Percentiles rank a stretch among this genome's conserved stretches.
Evolutionary conservation across 805 yeast genomes (phyloP).

Genomic region (Hanseniaspora lachancei): DNA sequence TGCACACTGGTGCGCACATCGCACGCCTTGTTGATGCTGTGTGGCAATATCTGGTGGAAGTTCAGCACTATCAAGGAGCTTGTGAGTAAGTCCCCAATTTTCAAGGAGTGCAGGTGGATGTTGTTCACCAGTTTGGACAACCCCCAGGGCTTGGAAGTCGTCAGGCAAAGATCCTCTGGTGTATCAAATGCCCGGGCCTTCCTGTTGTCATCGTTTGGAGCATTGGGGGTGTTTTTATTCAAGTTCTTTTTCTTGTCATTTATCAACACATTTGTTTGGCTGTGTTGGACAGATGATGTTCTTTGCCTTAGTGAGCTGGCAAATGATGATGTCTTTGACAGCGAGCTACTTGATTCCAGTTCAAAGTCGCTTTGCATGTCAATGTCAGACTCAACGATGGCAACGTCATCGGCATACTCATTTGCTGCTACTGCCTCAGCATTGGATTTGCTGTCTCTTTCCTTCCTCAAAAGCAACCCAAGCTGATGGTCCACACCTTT

Average conservation of each 20-base stretch:
- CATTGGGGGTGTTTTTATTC: not conserved
- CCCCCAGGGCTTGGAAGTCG: slow-evolving; percentile 21
- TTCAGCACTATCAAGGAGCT: slow-evolving; percentile 22
- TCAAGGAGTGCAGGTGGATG: slow-evolving; percentile 24
- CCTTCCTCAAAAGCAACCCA: not conserved
- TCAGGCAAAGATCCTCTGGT: not conserved
- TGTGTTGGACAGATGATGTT: not conserved
- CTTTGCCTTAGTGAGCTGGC: slow-evolving; percentile 6
- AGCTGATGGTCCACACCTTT: slow-evolving; percentile 23
- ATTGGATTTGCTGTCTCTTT: not conserved
- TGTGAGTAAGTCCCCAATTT: slow-evolving; percentile 24
- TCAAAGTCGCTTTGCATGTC: slow-evolving; percentile 2
- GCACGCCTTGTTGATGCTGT: slow-evolving; percentile 17
- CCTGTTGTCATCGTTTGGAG: not conserved
- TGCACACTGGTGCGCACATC: slow-evolving; percentile 24
- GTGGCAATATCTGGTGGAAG: slow-evolving; percentile 23
- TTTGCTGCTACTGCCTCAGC: not conserved
- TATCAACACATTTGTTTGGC: not conserved
- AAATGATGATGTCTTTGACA: slow-evolving; percentile 7
- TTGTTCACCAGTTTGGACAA: slow-evolving; percentile 22
- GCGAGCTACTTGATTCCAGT: not conserved
- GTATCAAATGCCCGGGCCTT: slow-evolving; percentile 10
- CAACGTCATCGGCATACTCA: not conserved
- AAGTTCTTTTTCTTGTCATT: not conserved
- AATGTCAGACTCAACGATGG: not conserved